Base-by-base conservation (phyloP, 2,329 filamentous ascomycete genomes). In the Phoma sp. region DNA sequence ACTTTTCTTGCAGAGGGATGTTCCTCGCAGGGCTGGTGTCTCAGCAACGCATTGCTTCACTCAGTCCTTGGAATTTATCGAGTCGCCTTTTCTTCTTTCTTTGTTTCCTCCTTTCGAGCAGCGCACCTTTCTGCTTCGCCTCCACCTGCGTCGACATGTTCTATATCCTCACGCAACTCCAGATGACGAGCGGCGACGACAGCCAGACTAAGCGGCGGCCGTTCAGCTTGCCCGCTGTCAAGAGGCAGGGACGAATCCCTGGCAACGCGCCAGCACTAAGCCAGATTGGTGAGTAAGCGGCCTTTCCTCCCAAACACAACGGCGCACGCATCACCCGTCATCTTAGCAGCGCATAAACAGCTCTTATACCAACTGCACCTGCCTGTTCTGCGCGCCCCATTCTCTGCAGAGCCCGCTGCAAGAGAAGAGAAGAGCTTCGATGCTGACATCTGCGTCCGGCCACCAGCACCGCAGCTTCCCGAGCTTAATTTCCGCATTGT, bases 401-500 rank as follows among this genome's bases (percentile, higher is more conserved):
- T 40, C 36, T 49, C 43, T 37, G 37, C 31, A 45, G 40, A 38
- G 27, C 21, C 6, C 10, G 9, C 38, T 48, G 52, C 33, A 29
- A 29, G 7, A 9, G 25, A 10, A 8, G 25, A 24, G 10, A 48
- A 29, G 33, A 43, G 52, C 39, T 59, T 66, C 59, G 56, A 67
- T 65, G 63, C 67, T 65, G 50, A 66, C 51, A 31, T 31, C 12
- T 21, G 39, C 36, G 43, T 44, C 43, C 39, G 47, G 31, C 37
- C 44, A 29, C 31, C 63, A 62, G 67, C 63, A 25, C 66, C 67
- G 22, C 48, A 49, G 47, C 58, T 68, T 33, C 62, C 62, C 55
- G 57, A 64, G 39, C 54, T 68, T 55, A 51, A 58, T 46, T 62
- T 69, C 56, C 49, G 36, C 54, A 38, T 54, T 19, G 47, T 54